These are phyloP conservation scores for Colletotrichum aenigma DNA, from an alignment of 2,329 filamentous ascomycete genomes.

Conservation along the genomic window DNA sequence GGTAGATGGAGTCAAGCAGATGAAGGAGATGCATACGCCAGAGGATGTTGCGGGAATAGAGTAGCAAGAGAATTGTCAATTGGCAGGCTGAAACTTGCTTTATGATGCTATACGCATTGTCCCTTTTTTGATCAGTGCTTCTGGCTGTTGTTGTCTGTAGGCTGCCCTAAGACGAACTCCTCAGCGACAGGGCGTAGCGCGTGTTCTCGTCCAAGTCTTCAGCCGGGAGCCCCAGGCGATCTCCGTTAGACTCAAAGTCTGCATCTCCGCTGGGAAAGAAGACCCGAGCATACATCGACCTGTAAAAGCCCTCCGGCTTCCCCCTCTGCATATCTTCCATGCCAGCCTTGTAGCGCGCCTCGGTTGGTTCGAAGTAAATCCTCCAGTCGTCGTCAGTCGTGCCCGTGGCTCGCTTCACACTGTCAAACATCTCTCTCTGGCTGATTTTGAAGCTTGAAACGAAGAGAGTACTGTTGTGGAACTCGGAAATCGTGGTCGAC, in stretches of 20 bases:
- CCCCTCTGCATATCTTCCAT: constrained; percentile 46
- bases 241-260: constrained; percentile 43
- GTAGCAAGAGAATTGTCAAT: background rate
- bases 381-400: constrained; percentile 64
- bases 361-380: constrained; percentile 36
- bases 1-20: constrained; percentile 37
- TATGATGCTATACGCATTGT: background rate
- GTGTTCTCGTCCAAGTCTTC: constrained; percentile 65
- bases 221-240: constrained; percentile 56
- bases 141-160: background rate
- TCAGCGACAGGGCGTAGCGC: background rate
- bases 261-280: background rate
- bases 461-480: constrained; percentile 51
- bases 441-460: constrained; percentile 61
- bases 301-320: constrained; percentile 43
- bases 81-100: background rate
- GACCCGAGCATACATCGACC: constrained; percentile 22
- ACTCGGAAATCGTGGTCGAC: constrained; percentile 22
- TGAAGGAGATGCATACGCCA: background rate
- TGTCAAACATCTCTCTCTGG: constrained; percentile 69
- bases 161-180: background rate
- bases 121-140: background rate
- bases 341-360: constrained; percentile 54
- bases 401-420: constrained; percentile 61
- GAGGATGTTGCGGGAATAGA: background rate